Base-by-base conservation (phyloP, 176 grass and related monocot genomes). In the Aechmea fasciata region DNA sequence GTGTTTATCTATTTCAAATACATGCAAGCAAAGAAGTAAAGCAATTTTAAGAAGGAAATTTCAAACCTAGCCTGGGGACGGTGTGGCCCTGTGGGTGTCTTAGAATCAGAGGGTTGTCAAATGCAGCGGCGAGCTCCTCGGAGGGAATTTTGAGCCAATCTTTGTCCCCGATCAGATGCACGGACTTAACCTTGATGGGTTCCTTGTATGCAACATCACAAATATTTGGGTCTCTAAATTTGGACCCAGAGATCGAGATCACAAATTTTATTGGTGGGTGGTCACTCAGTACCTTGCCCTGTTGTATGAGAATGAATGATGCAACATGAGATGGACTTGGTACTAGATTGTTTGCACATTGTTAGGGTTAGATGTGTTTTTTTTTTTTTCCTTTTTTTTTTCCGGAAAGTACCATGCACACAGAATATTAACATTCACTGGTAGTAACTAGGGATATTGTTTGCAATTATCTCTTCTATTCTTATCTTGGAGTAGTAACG, bases 111-210 rank as follows among this genome's bases (percentile, higher is more conserved):
- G 93, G 93, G 0, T 75, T 79, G 66, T 85, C 81, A 74, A 96
- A 96, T 64, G 89, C 84, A 73, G 86, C 47, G 47, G 89, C 84
- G 29, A 96, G 49, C 69, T 96, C 89, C 77, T 92, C 81, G 0
- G 89, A 92, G n/a, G 89, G 93, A 52, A 90, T 15, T 87, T 92
- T 96, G 25, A 96, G 84, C 86, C 89, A 92, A 79, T 96, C 93
- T 53, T 92, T 96, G 49, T 96, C 93, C 75, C 93, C 93, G 81
- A 96, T 90, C 15, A 96, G 81, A 65, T 96, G 93, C 55, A 85
- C 83, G 10, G 93, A 92, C 81, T 85, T 92, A 48, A 57, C 83
- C 47, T 81, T 90, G 64, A 92, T 87, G 2, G 51, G 76, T 3
- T 81, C 71, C 70, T 87, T 96, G 13, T 92, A 96, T 8, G 86